Conservation (phyloP, 495 filamentous ascomycete species). For the Hypoxylon intermedium region DNA sequence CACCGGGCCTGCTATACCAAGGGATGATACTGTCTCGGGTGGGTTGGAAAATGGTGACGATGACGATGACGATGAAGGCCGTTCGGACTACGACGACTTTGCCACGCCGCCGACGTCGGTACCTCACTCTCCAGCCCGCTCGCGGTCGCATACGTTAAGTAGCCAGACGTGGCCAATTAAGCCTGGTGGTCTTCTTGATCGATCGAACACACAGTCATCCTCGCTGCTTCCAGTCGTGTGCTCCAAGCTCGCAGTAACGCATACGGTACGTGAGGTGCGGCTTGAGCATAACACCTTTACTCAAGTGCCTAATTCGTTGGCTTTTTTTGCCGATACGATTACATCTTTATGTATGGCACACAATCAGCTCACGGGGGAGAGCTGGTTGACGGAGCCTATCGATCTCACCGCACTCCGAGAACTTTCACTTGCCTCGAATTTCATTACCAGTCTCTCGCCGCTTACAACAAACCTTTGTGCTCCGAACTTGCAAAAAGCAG, state of each 20-base stretch:
- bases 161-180: conserved; percentile 67
- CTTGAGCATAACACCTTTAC: conserved; percentile 79
- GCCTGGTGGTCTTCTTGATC: conserved; percentile 74
- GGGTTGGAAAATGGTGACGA: conserved; percentile 20
- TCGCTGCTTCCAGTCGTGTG: conserved; percentile 60
- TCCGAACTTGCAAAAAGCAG: conserved; percentile 73
- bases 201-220: conserved; percentile 68
- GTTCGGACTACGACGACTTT: conserved; percentile 76
- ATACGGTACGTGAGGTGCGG: conserved; percentile 62
- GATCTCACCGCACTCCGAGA: conserved; percentile 75
- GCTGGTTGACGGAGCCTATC: conserved; percentile 66
- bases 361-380: conserved; percentile 71
- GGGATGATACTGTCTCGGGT: neutral
- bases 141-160: conserved; percentile 50
- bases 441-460: conserved; percentile 68
- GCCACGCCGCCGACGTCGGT: conserved; percentile 60
- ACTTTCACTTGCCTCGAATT: conserved; percentile 74
- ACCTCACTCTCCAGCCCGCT: conserved; percentile 51
- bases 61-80: conserved; percentile 50
- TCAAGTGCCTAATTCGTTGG: conserved; percentile 70
- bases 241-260: conserved; percentile 54
- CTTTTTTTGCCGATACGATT: conserved; percentile 71
- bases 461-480: conserved; percentile 70
- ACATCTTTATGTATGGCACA: conserved; percentile 77
- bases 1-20: conserved; percentile 1